phyloP scores from a whole-genome alignment of 768 basidiomycete genomes.

The Lentinus tigrinus region DNA sequence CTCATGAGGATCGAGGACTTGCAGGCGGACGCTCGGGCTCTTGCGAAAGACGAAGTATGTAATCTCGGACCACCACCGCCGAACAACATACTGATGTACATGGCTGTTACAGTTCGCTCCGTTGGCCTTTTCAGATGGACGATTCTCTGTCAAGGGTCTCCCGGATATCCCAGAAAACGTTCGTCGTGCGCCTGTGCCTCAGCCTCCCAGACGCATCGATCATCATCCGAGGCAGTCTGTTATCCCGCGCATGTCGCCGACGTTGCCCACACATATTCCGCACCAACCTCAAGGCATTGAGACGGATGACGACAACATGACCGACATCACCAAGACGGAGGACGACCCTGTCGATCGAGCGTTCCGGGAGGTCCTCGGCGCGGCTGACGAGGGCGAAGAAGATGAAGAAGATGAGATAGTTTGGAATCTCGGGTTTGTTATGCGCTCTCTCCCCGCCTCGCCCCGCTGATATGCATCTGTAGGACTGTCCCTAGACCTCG shows the following conservation, averaged over 20 bases:
- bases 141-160: slow-evolving; percentile 13
- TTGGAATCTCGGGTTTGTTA: slow-evolving; percentile 60
- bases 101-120: slow-evolving; percentile 24
- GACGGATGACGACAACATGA: slow-evolving; percentile 56
- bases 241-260: slow-evolving; percentile 18
- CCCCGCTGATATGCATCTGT: neutral
- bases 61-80: neutral
- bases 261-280: slow-evolving; percentile 14
- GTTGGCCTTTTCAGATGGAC: slow-evolving; percentile 15
- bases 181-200: neutral
- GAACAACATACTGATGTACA: neutral
- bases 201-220: neutral
- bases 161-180: neutral
- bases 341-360: slow-evolving; percentile 80
- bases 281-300: slow-evolving; percentile 26
- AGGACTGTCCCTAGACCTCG: slow-evolving; percentile 19
- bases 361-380: slow-evolving; percentile 49
- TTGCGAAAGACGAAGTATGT: slow-evolving; percentile 61
- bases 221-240: neutral
- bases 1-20: slow-evolving; percentile 91
- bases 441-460: neutral
- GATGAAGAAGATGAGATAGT: slow-evolving; percentile 76
- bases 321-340: slow-evolving; percentile 70
- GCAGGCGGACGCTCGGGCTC: slow-evolving; percentile 61
- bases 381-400: slow-evolving; percentile 40